Conservation (phyloP, 495 filamentous ascomycete genomes). For the Daldinia vernicosa region DNA sequence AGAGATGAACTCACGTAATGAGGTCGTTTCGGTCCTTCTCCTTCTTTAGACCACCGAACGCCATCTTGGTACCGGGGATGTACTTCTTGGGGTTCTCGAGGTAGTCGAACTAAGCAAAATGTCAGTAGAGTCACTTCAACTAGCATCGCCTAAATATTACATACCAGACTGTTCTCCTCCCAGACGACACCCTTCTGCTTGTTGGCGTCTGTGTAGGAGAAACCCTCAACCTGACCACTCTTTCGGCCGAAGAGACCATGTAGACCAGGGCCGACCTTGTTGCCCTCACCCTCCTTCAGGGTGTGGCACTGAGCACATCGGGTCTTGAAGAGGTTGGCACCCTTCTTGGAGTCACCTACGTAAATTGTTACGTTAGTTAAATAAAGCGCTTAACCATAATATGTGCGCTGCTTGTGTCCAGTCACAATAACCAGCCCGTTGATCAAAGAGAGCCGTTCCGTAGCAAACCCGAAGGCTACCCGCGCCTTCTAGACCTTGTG, state of each 20-base stretch:
- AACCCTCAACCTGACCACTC: conserved; percentile 89
- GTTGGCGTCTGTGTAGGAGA: conserved; percentile 99
- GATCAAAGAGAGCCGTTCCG: background rate
- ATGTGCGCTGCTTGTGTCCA: background rate
- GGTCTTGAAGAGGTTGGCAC: conserved; percentile 99
- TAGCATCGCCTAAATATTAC: conserved; percentile 38
- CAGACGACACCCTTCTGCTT: conserved; percentile 93
- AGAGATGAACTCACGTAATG: conserved; percentile 78
- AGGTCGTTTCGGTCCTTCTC: conserved; percentile 98
- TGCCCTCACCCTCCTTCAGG: conserved; percentile 81
- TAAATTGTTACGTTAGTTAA: conserved; percentile 47
- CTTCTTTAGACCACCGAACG: conserved; percentile 99
- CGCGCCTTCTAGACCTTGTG: background rate
- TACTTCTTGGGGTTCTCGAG: conserved; percentile 68
- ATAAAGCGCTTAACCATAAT: background rate
- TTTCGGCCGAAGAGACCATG: conserved; percentile 98
- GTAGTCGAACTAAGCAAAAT: conserved; percentile 55
- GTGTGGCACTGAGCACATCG: conserved; percentile 99
- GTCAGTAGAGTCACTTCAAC: conserved; percentile 41
- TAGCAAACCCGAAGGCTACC: background rate
- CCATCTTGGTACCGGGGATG: conserved; percentile 99
- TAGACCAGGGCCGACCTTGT: conserved; percentile 98
- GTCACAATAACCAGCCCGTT: background rate
- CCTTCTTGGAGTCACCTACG: conserved; percentile 93
- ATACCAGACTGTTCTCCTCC: conserved; percentile 86